Evolutionary conservation across 805 yeast genomes (phyloP).

Genomic region (Monosporozyma siamensis): DNA sequence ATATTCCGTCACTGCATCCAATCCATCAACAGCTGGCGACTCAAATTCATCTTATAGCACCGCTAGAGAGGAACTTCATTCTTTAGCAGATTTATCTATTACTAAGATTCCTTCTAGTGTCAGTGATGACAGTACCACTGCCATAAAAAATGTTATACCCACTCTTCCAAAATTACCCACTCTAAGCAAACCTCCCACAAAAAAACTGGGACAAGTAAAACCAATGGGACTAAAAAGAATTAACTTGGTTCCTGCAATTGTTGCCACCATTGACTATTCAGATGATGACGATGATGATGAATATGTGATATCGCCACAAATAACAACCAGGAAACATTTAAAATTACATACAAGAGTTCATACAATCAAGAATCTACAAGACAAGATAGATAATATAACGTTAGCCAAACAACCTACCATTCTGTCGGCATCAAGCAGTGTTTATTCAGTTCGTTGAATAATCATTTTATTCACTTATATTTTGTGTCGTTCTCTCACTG

Average conservation of each 20-base stretch:
- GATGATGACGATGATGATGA: slow-evolving; percentile 1
- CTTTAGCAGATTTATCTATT: slow-evolving; percentile 4
- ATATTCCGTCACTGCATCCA: slow-evolving; percentile 5
- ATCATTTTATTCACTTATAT: too few species aligned
- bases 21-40: background rate
- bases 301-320: background rate
- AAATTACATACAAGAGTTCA: background rate
- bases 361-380: background rate
- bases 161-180: background rate
- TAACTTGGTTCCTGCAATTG: background rate
- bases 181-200: background rate
- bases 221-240: background rate
- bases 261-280: slow-evolving; percentile 6
- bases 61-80: background rate
- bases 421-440: slow-evolving; percentile 2
- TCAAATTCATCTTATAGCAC: slow-evolving; percentile 1
- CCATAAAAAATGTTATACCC: background rate
- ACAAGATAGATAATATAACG: background rate
- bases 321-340: background rate
- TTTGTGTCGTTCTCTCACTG: too few species aligned
- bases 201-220: background rate
- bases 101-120: background rate
- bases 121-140: background rate
- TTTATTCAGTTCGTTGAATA: background rate
- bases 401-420: background rate